phyloP scores from a whole-genome alignment of 768 basidiomycete species.

The Amanita jacksonii region DNA sequence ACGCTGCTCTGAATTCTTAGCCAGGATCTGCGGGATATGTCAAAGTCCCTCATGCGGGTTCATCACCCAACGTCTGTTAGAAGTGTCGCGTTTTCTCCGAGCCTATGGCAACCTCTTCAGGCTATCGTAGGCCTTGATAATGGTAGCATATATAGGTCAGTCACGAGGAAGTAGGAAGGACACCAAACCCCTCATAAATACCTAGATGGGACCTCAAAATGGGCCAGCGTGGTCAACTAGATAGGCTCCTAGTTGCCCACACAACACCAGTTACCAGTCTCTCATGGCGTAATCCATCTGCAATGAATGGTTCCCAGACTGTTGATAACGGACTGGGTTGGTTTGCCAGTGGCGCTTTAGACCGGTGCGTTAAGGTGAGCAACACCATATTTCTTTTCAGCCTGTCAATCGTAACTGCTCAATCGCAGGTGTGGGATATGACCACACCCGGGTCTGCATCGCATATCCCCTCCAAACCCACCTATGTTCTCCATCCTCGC shows the following conservation, averaged over 20 bases:
- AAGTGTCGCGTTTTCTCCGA: constrained; percentile 62
- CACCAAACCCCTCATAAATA: constrained; percentile 1
- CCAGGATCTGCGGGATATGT: constrained; percentile 67
- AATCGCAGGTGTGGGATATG: constrained; percentile 69
- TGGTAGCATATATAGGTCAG: constrained; percentile 61
- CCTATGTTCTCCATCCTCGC: constrained; percentile 64
- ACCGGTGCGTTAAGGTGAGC: constrained; percentile 66
- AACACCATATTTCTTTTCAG: constrained; percentile 5
- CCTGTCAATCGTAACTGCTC: too few species aligned
- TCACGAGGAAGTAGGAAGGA: too few species aligned
- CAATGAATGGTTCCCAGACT: constrained; percentile 14
- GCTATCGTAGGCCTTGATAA: constrained; percentile 63
- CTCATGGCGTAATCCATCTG: constrained; percentile 47
- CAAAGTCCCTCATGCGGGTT: constrained; percentile 60
- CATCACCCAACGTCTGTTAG: constrained; percentile 63
- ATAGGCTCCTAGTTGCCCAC: constrained; percentile 68
- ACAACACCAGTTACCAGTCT: constrained; percentile 59
- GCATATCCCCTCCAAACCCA: constrained; percentile 54
- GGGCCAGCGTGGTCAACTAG: constrained; percentile 65
- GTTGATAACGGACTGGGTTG: constrained; percentile 44
- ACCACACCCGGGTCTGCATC: constrained; percentile 29
- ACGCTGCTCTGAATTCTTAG: constrained; percentile 2
- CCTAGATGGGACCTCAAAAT: constrained; percentile 70
- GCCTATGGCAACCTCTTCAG: constrained; percentile 54
- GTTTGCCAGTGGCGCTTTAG: constrained; percentile 73